phyloP scores from a whole-genome alignment of 306 rosid species.

The Adenanthera pavonina region DNA sequence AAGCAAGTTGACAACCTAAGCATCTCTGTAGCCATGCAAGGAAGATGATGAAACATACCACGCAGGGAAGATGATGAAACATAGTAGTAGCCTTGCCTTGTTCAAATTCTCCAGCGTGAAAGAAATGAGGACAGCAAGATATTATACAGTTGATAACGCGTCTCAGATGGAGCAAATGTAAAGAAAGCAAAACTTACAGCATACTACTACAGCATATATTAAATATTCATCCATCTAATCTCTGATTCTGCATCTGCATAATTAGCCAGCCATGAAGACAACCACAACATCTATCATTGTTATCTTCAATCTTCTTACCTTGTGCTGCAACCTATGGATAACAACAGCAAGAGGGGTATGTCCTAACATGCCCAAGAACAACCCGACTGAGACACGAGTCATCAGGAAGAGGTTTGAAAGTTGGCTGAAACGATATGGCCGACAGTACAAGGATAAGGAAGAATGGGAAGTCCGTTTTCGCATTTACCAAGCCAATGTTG shows the following conservation, averaged over 20 bases:
- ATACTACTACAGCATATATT: not conserved
- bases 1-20: slow-evolving; percentile 20
- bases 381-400: slow-evolving; percentile 21
- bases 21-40: slow-evolving; percentile 36
- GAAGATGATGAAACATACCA: slow-evolving; percentile 36
- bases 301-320: slow-evolving; percentile 44
- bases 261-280: slow-evolving; percentile 54
- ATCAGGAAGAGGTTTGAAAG: slow-evolving; percentile 58
- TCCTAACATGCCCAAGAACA: slow-evolving; percentile 31
- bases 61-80: slow-evolving; percentile 37
- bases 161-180: slow-evolving; percentile 32
- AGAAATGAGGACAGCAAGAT: slow-evolving; percentile 41
- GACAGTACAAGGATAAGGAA: slow-evolving; percentile 44
- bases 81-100: slow-evolving; percentile 44
- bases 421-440: slow-evolving; percentile 53
- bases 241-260: slow-evolving; percentile 20
- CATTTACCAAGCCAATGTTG: slow-evolving; percentile 60
- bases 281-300: slow-evolving; percentile 31
- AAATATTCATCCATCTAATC: slow-evolving; percentile 18
- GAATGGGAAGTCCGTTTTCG: slow-evolving; percentile 60
- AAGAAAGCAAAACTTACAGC: slow-evolving; percentile 17
- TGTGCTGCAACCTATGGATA: slow-evolving; percentile 48
- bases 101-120: slow-evolving; percentile 46
- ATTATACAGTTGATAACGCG: slow-evolving; percentile 13
- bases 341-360: slow-evolving; percentile 39